phyloP scores from a whole-genome alignment of 495 filamentous ascomycete species.

The Xanthoparmelia taractica region DNA sequence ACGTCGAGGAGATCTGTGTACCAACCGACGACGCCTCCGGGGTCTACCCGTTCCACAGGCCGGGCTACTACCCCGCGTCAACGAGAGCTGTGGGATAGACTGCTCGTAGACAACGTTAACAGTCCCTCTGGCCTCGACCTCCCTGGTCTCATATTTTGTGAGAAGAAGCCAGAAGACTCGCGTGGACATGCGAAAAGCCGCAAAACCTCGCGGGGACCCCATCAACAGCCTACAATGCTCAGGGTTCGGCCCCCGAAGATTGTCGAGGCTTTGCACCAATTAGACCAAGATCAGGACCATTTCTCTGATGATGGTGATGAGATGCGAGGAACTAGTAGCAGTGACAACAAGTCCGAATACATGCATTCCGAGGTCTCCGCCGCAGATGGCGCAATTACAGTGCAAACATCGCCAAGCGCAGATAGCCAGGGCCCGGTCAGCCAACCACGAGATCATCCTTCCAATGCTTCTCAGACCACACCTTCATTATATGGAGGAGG shows the following conservation, averaged over 20 bases:
- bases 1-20: neutral
- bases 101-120: conserved; percentile 16
- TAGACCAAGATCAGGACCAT: neutral
- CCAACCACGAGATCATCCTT: neutral
- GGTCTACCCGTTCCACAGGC: neutral
- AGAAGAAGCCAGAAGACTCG: neutral
- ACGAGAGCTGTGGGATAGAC: conserved; percentile 24
- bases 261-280: conserved; percentile 12
- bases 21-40: conserved; percentile 16
- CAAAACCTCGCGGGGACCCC: neutral
- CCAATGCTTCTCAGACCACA: conserved; percentile 2
- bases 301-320: neutral
- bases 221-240: neutral
- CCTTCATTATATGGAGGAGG: conserved; percentile 23
- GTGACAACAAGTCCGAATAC: conserved; percentile 5
- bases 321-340: conserved; percentile 5
- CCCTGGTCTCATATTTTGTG: neutral
- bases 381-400: conserved; percentile 8
- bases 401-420: conserved; percentile 13
- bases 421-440: conserved; percentile 5
- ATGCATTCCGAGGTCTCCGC: conserved; percentile 8
- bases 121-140: conserved; percentile 17
- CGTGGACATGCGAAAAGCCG: neutral
- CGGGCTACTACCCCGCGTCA: conserved; percentile 28
- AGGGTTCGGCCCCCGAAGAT: conserved; percentile 2